phyloP scores from a whole-genome alignment of 441 rosid species.

The Arabidopsis lyrata region DNA sequence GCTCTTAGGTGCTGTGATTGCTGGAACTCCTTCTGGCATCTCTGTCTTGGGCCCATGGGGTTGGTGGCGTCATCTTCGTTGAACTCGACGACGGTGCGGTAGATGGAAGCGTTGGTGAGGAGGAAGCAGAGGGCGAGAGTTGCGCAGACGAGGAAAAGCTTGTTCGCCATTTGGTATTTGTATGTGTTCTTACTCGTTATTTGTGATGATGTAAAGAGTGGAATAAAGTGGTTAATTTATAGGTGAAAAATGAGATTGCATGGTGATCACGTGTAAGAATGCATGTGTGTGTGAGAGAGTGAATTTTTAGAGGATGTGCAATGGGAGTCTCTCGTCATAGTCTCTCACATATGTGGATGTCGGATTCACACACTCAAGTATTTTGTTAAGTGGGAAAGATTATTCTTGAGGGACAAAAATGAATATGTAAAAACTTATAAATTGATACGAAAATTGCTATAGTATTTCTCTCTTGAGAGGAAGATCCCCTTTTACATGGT shows the following conservation, averaged over 20 bases:
- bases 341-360: no score
- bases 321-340: no score
- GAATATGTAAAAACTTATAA: no score
- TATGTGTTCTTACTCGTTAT: neutral
- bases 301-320: no score
- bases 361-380: no score
- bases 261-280: conserved; percentile 39
- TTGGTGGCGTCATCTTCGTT: conserved; percentile 27
- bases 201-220: conserved; percentile 24
- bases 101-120: conserved; percentile 46
- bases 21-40: conserved; percentile 32
- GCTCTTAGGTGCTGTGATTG: conserved; percentile 24
- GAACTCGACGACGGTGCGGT: conserved; percentile 44
- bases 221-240: conserved; percentile 4
- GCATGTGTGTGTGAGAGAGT: conserved; percentile 3
- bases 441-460: no score
- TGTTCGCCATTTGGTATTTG: conserved; percentile 34
- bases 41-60: neutral
- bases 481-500: no score
- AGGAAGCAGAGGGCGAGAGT: conserved; percentile 40
- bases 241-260: conserved; percentile 19
- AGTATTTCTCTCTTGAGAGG: no score
- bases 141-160: conserved; percentile 35
- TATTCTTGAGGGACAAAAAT: no score
- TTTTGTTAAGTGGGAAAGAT: no score